These are phyloP conservation scores for Cytidiella melzeri DNA, from an alignment of 768 basidiomycete species.

Conservation along the genomic window DNA sequence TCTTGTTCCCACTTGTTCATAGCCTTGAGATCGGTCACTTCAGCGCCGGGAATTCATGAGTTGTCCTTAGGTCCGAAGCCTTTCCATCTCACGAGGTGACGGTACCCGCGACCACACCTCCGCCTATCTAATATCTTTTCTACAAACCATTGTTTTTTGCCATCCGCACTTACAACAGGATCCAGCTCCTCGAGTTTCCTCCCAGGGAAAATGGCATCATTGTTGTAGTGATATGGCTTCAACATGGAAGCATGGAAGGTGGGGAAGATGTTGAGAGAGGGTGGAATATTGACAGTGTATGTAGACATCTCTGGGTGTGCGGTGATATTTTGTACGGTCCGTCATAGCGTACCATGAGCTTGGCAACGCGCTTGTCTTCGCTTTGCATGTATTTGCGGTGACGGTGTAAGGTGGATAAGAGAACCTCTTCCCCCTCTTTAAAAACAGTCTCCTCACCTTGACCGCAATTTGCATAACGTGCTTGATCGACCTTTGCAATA, in stretches of 20 bases:
- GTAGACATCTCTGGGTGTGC: conserved; percentile 8
- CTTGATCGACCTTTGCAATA: conserved; percentile 23
- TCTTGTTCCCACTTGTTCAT: too few relatives aligned
- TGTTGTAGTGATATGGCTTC: conserved; percentile 26
- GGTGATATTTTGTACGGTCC: conserved; percentile 16
- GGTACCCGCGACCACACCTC: conserved; percentile 21
- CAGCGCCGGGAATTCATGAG: conserved; percentile 20
- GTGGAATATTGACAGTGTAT: conserved; percentile 20
- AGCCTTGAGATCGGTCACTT: conserved; percentile 22
- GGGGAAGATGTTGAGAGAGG: conserved; percentile 16
- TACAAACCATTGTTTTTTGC: conserved; percentile 22
- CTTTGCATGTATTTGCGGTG: conserved; percentile 19
- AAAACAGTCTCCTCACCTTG: conserved; percentile 23
- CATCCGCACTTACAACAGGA: conserved; percentile 22
- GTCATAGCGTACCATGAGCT: conserved; percentile 36
- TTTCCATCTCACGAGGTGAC: conserved; percentile 28
- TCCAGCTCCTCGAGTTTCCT: conserved; percentile 19
- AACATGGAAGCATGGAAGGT: conserved; percentile 33
- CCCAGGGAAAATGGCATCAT: conserved; percentile 31
- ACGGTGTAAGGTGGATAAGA: conserved; percentile 28
- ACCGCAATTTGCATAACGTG: conserved; percentile 25
- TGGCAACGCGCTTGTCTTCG: conserved; percentile 27
- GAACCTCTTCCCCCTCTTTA: conserved; percentile 27
- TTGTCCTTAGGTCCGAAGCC: conserved; percentile 27
- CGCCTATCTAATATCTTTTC: conserved; percentile 27